Conservation (phyloP, 1,284 basidiomycete species). For the Trametes sp. region DNA sequence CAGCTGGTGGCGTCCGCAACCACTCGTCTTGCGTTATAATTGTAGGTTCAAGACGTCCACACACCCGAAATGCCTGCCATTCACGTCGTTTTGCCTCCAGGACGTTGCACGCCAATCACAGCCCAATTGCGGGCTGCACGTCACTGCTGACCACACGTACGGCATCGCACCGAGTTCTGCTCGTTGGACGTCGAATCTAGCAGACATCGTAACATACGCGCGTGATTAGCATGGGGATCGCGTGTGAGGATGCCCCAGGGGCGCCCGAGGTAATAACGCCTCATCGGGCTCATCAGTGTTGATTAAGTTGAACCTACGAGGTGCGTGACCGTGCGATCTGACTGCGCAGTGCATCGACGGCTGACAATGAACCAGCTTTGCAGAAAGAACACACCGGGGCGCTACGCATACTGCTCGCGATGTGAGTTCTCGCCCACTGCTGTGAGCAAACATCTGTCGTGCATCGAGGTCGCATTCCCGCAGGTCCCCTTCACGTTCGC, state of each 20-base stretch:
- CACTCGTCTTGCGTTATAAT: too few species aligned
- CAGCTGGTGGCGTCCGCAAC: neutral
- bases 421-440: neutral
- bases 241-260: neutral
- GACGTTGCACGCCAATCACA: conserved; percentile 7
- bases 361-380: neutral
- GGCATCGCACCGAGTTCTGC: neutral
- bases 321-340: neutral
- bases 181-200: neutral
- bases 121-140: neutral
- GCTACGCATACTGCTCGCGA: neutral
- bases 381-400: neutral
- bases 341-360: too few species aligned
- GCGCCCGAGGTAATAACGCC: conserved; percentile 1
- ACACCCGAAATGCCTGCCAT: neutral
- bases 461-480: neutral
- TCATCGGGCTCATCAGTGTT: conserved; percentile 4
- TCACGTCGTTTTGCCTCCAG: conserved; percentile 1
- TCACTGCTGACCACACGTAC: neutral
- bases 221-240: conserved; percentile 1
- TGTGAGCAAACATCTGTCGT: neutral
- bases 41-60: neutral
- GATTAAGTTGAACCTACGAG: neutral
- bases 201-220: neutral
- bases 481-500: neutral